Evolutionary conservation across 768 basidiomycete genomes (phyloP), one percentile per base, ranked within the genome.

Genomic region (Agrocybe praecox): DNA sequence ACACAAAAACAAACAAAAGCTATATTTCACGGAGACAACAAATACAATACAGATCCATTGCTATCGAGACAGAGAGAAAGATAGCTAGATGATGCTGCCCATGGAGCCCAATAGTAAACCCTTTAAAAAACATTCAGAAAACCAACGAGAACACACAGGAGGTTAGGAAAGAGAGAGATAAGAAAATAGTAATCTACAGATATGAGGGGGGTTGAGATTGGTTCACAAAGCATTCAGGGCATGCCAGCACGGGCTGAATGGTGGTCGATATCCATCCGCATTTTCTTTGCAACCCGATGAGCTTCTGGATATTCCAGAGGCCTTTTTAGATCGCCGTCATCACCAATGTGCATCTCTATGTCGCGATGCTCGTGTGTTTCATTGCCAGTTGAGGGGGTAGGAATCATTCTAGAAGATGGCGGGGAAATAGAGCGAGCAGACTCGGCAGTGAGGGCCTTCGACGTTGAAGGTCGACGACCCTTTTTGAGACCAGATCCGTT

Each of bases 271-370:
- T 84, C 84, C 76, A 89, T 81, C 69, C 86, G 80, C 82, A 90
- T 84, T 81, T 87, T 88, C 84, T 90, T 90, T 60, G 77, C 72
- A 54, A 81, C 80, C 63, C 84, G 81, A 57, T 64, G 69, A 56
- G 74, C 66, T 55, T 83, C 85, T 55, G 78, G 61, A 62, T 83
- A 81, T 53, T 86, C 83, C 68, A 82, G 65, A 65, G 79, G 76
- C 70, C 85, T 75, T 76, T 88, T 88, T 71, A 85, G 66, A 60
- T 89, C 87, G 55, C 75, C 53, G 17, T 84, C 85, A 64, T 77
- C 75, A 24, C 80, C 73, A 59, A 76, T 73, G 57, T 76, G 72
- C 14, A 68, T 64, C 11, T 75, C 75, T 53, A 72, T 71, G 45
- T 82, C 79, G 52, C 74, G 72, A 34, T 68, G 68, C 48, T 77